A percentile compares a stretch with the other conserved stretches of the same genome.
Evolutionary conservation across 176 grass and related monocot genomes (phyloP).

Genomic region (Secale cereale): DNA sequence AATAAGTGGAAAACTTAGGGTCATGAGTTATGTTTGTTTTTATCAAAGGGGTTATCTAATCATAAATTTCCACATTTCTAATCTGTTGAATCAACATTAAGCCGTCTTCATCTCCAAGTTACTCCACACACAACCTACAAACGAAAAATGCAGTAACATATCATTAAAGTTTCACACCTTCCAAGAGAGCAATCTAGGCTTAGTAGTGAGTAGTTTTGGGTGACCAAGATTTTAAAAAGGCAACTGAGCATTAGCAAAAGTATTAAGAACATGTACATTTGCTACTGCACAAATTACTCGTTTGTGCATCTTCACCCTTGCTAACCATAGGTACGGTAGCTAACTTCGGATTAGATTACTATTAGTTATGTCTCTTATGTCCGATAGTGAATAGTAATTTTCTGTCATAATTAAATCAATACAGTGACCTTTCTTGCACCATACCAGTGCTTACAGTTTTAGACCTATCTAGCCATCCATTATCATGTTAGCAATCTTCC

Average conservation of each 20-base stretch:
- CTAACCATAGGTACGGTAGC: neutral
- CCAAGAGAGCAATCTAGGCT: neutral
- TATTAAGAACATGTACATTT: neutral
- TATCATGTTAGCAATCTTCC: neutral
- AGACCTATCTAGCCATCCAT: neutral
- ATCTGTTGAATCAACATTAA: no score
- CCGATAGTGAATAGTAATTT: neutral
- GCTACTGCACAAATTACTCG: neutral
- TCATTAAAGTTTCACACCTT: neutral
- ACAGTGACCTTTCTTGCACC: neutral
- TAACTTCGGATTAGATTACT: neutral
- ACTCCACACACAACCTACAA: neutral
- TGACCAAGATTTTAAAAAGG: neutral
- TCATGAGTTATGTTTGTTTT: no score
- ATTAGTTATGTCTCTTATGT: neutral
- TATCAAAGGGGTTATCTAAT: no score
- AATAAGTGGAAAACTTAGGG: no score
- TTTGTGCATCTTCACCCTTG: neutral
- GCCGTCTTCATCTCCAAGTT: no score
- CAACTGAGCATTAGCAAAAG: neutral
- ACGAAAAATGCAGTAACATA: neutral
- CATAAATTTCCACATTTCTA: no score
- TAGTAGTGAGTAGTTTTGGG: neutral
- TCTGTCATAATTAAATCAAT: neutral
- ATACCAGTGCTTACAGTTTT: neutral